Percentiles rank a stretch among this genome's conserved stretches.
Conservation (phyloP, 2,329 filamentous ascomycete genomes). For the Fusarium sp. region DNA sequence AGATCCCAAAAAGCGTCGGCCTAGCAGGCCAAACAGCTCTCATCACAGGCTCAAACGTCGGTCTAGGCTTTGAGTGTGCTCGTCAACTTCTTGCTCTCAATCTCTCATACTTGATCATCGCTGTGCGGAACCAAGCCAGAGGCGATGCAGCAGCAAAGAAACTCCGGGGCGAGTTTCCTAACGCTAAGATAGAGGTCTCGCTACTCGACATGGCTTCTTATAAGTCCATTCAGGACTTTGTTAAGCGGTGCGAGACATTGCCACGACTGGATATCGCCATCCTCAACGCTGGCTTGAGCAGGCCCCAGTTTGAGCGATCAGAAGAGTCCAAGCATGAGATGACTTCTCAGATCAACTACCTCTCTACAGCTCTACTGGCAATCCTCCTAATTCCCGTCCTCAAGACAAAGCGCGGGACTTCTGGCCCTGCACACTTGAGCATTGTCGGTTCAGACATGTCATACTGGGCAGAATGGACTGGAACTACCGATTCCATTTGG, state of each 20-base stretch:
- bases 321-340: conserved; percentile 56
- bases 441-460: conserved; percentile 50
- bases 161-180: conserved; percentile 43
- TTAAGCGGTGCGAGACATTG: conserved; percentile 49
- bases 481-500: conserved; percentile 42
- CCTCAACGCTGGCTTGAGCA: conserved; percentile 59
- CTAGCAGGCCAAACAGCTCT: conserved; percentile 58
- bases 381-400: conserved; percentile 51
- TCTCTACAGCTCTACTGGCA: conserved; percentile 52
- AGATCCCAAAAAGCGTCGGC: conserved; percentile 37
- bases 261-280: conserved; percentile 58
- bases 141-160: conserved; percentile 56
- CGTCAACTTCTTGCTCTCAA: conserved; percentile 56
- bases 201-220: conserved; percentile 61
- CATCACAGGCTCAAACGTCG: conserved; percentile 63
- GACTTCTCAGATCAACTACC: conserved; percentile 56
- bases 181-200: conserved; percentile 60
- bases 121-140: conserved; percentile 57
- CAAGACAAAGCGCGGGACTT: conserved; percentile 40
- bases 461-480: conserved; percentile 44
- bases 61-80: conserved; percentile 61
- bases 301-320: conserved; percentile 38
- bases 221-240: conserved; percentile 58
- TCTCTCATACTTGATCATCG: conserved; percentile 60
- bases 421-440: conserved; percentile 42